Percentiles rank a stretch among this genome's conserved stretches.
Conservation (phyloP, 2,329 filamentous ascomycete genomes). For the Arthrobotrys entomopaga region DNA sequence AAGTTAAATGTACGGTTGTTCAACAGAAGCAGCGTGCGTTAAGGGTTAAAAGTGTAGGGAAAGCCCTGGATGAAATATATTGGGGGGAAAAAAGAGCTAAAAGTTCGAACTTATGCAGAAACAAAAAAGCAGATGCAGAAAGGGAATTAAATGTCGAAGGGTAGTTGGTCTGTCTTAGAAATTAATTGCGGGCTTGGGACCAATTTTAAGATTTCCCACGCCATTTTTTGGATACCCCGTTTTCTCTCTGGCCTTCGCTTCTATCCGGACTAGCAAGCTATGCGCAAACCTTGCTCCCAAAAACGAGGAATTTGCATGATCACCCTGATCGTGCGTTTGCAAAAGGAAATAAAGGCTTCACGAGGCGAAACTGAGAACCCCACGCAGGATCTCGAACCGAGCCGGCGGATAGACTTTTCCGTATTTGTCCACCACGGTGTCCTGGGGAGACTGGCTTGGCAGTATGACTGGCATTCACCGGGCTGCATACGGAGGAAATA, state of each 20-base stretch:
- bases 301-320: constrained; percentile 48
- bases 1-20: background rate
- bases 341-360: constrained; percentile 53
- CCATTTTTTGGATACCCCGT: constrained; percentile 42
- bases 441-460: constrained; percentile 37
- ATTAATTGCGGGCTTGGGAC: constrained; percentile 49
- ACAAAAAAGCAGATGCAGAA: constrained; percentile 26
- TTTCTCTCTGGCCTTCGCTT: constrained; percentile 48
- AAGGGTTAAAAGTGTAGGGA: constrained; percentile 27
- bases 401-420: constrained; percentile 40
- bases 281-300: constrained; percentile 39
- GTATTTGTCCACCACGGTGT: constrained; percentile 31
- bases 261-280: constrained; percentile 48
- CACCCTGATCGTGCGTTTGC: constrained; percentile 31
- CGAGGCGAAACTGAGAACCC: constrained; percentile 34
- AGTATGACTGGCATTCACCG: constrained; percentile 22
- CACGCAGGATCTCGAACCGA: constrained; percentile 55
- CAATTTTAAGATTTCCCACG: constrained; percentile 54
- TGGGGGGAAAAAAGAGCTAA: constrained; percentile 26
- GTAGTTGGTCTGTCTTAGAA: constrained; percentile 42
- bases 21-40: too few species aligned
- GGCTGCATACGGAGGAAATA: constrained; percentile 35
- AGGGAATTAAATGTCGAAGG: constrained; percentile 41
- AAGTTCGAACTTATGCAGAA: constrained; percentile 36
- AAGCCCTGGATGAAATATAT: constrained; percentile 51